Base-by-base conservation (phyloP, 2,329 filamentous ascomycete genomes). In the Colletotrichum spinosum region DNA sequence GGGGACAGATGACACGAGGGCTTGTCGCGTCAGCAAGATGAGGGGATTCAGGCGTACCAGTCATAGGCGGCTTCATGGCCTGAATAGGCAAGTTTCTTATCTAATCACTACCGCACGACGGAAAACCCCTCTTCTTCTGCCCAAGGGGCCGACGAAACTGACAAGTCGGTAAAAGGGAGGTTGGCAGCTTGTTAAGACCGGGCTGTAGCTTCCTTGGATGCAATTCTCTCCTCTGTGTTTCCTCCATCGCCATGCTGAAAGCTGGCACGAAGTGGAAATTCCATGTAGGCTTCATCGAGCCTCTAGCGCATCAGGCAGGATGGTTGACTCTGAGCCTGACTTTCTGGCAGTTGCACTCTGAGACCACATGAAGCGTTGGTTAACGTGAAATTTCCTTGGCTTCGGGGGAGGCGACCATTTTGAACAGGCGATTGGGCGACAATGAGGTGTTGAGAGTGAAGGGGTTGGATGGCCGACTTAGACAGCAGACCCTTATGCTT, bases 61-160 rank as follows among this genome's bases (percentile, higher is more conserved):
- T 66, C 63, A 66, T 46, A 53, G 41, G 35, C 33, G 9, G 54
- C 58, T 17, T 57, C 45, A 45, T 62, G 58, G 48, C 63, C 63
- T 66, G 58, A 63, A 66, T 63, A 63, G 63, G 63, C 63, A 66
- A 53, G 41, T 66, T 49, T 17, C 53, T 66, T 66, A 66, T 66
- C 63, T 62, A 57, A 66, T 66, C 63, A 25, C 58, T 39, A 13
- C 15, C 35, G 17, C 13, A 12, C 10, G 38, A 60, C 51, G 25
- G 25, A 35, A 42, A 15, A 44, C 51, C 51, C 51, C 41, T 46
- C 41, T 48, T 38, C 13, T 7, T 39, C 17, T n/a, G 13, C 15
- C 25, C 4, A 25, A 25, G 25, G 25, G 25, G 25, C 25, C n/a
- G 35, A 51, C 39, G 53, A 17, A 15, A 25, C 25, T 25, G 25